phyloP scores from a whole-genome alignment of 257 asterid genomes.

The Anisodus acutangulus region DNA sequence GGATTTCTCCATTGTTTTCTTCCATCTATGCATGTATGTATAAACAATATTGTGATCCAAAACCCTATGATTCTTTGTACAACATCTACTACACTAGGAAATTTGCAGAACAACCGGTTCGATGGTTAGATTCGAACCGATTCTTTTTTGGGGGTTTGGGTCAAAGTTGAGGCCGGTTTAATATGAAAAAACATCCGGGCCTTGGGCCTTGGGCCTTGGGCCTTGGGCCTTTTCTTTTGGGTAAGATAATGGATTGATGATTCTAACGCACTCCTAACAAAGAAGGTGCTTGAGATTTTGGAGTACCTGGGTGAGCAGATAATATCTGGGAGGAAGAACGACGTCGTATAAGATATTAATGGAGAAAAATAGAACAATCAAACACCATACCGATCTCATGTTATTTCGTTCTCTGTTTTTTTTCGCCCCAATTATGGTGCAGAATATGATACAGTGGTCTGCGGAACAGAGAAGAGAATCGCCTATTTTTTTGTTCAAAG shows the following conservation, averaged over 20 bases:
- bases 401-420: background rate
- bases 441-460: conserved; percentile 16
- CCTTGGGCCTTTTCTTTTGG: too few relatives aligned
- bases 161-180: background rate
- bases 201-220: too few relatives aligned
- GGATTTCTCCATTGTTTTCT: conserved; percentile 50
- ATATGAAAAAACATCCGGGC: background rate
- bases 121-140: background rate
- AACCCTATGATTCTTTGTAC: conserved; percentile 32
- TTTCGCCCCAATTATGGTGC: conserved; percentile 28
- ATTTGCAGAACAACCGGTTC: conserved; percentile 6
- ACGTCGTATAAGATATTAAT: conserved; percentile 22
- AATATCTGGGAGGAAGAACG: conserved; percentile 40
- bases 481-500: background rate
- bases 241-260: too few relatives aligned
- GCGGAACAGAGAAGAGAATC: conserved; percentile 30
- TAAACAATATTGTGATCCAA: conserved; percentile 41
- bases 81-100: background rate
- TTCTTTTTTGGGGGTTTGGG: background rate
- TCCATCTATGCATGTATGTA: conserved; percentile 42
- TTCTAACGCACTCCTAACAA: too few relatives aligned
- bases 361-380: conserved; percentile 32
- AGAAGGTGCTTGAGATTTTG: background rate
- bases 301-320: conserved; percentile 38
- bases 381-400: conserved; percentile 37